Percentiles rank a stretch among this genome's conserved stretches.
Evolutionary conservation across 208 protist species (phyloP).

Genomic region (Acanthamoeba divionensis): DNA sequence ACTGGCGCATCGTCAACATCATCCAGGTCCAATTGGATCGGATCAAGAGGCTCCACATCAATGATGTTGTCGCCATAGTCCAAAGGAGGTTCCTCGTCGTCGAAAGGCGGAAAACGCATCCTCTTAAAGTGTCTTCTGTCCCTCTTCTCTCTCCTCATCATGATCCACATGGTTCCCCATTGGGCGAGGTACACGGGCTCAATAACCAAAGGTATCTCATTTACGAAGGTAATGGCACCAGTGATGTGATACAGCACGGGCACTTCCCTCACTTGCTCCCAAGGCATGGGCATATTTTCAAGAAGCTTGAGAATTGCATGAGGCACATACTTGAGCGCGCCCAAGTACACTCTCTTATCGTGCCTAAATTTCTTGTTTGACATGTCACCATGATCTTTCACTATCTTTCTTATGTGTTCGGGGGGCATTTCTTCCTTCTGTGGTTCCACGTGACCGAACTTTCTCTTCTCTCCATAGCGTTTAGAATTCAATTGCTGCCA

Average conservation of each 20-base stretch:
- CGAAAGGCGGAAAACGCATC: constrained; percentile 98
- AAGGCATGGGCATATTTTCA: constrained; percentile 99
- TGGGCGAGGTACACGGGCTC: constrained; percentile 98
- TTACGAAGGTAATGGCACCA: constrained; percentile 99
- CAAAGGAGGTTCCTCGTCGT: constrained; percentile 98
- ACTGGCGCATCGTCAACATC: constrained; percentile 96
- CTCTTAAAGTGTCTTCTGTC: constrained; percentile 95
- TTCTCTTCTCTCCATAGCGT: constrained; percentile 86
- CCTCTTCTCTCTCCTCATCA: constrained; percentile 99
- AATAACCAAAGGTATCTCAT: constrained; percentile 98
- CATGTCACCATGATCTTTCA: constrained; percentile 99
- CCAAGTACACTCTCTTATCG: constrained; percentile 99
- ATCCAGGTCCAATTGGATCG: constrained; percentile 95
- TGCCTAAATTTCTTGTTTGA: constrained; percentile 96
- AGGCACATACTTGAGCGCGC: constrained; percentile 97
- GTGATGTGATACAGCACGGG: constrained; percentile 97
- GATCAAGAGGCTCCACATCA: constrained; percentile 93
- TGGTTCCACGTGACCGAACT: constrained; percentile 85
- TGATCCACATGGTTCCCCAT: constrained; percentile 99
- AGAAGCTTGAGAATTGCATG: constrained; percentile 99
- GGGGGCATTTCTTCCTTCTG: constrained; percentile 94
- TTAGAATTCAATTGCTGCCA: constrained; percentile 89
- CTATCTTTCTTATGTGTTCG: constrained; percentile 98
- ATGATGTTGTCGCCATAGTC: constrained; percentile 99
- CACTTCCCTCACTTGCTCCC: constrained; percentile 84